Evolutionary conservation across 192 early-diverging fungal genomes (phyloP).

Genomic region (Umbelopsis vinacea): DNA sequence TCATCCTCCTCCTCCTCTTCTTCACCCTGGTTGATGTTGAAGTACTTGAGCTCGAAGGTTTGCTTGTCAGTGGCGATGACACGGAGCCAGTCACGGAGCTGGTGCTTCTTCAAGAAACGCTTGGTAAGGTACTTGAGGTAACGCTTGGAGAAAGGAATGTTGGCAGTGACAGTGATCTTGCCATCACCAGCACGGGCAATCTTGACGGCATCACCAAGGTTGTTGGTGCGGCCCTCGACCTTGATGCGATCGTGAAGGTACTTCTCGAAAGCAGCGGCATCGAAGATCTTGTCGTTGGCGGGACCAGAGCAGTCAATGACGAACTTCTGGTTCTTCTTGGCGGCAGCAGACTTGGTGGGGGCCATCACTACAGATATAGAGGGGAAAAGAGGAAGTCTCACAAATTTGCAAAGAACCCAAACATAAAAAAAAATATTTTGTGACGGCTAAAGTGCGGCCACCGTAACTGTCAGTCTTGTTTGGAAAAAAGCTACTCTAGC

Average conservation of each 20-base stretch:
- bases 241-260: slow-evolving; percentile 98
- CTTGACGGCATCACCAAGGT: slow-evolving; percentile 86
- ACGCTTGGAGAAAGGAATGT: slow-evolving; percentile 90
- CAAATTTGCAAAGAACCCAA: not conserved
- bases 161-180: slow-evolving; percentile 80
- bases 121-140: slow-evolving; percentile 99
- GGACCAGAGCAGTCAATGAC: slow-evolving; percentile 93
- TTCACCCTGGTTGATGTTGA: slow-evolving; percentile 81
- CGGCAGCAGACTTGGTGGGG: slow-evolving; percentile 37
- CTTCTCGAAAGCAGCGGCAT: slow-evolving; percentile 97
- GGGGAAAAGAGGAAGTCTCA: slow-evolving; percentile 18
- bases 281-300: slow-evolving; percentile 95
- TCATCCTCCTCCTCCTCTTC: slow-evolving; percentile 78
- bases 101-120: slow-evolving; percentile 99
- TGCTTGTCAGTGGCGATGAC: slow-evolving; percentile 88
- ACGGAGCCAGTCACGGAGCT: slow-evolving; percentile 98
- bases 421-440: slow-evolving; percentile 20
- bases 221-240: slow-evolving; percentile 94
- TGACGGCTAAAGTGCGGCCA: not conserved
- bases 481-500: too few relatives aligned
- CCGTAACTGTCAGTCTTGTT: too few relatives aligned
- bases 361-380: slow-evolving; percentile 30
- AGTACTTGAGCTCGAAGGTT: slow-evolving; percentile 96
- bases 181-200: slow-evolving; percentile 76
- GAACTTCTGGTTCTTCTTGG: slow-evolving; percentile 80